Evolutionary conservation across 768 basidiomycete genomes (phyloP).

Genomic region (Boletus sp.): DNA sequence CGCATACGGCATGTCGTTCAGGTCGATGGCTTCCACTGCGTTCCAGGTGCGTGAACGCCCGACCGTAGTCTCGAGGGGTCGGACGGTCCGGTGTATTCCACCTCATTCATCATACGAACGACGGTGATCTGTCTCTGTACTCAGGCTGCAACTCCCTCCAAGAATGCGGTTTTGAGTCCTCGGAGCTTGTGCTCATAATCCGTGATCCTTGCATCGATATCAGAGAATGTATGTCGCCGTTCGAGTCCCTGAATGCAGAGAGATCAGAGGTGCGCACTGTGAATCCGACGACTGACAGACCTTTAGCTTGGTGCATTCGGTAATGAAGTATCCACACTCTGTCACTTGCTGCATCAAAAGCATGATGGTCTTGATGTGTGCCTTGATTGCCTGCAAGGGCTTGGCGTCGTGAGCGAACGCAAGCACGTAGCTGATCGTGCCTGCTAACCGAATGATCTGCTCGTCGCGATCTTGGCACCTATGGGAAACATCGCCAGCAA

Average conservation of each 20-base stretch:
- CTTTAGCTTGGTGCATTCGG: neutral
- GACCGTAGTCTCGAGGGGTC: neutral
- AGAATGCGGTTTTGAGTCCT: neutral
- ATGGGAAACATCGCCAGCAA: neutral
- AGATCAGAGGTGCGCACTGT: neutral
- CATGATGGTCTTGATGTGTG: neutral
- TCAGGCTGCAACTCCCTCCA: neutral
- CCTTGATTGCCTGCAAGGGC: neutral
- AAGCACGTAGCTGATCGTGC: neutral
- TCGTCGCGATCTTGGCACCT: slow-evolving; percentile 1
- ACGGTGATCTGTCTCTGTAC: neutral
- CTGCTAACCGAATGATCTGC: neutral
- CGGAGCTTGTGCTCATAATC: neutral
- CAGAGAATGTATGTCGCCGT: neutral
- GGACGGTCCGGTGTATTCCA: neutral
- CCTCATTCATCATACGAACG: neutral
- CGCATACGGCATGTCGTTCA: neutral
- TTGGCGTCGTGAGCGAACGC: neutral
- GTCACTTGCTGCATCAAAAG: neutral
- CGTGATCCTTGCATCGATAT: neutral
- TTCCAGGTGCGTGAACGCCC: neutral
- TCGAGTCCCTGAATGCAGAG: neutral
- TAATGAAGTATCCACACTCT: slow-evolving; percentile 1
- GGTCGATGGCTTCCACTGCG: neutral
- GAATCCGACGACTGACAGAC: neutral